Evolutionary conservation across 2,329 filamentous ascomycete genomes (phyloP).

Genomic region (Pseudocercospora cruenta): DNA sequence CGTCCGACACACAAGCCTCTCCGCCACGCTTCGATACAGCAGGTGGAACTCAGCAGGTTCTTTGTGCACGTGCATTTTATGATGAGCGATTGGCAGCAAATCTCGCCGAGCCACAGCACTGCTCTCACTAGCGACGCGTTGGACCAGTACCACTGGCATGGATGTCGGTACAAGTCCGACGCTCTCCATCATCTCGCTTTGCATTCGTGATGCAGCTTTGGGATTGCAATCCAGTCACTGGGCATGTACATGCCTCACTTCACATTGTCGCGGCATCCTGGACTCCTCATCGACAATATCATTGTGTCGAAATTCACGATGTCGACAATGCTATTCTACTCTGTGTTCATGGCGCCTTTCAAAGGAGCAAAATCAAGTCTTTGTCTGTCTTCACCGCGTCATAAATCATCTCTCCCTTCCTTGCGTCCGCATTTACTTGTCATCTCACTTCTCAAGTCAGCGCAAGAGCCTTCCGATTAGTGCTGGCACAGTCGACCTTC

Average conservation of each 20-base stretch:
- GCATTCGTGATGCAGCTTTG: too few relatives aligned
- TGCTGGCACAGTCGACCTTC: neutral
- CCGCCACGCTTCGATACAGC: neutral
- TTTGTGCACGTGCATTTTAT: neutral
- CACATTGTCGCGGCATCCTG: neutral
- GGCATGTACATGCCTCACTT: neutral
- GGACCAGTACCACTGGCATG: too few relatives aligned
- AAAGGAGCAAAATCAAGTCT: neutral
- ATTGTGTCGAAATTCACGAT: neutral
- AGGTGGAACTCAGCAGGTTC: neutral
- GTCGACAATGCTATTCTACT: neutral
- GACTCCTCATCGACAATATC: neutral
- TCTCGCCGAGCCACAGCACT: too few relatives aligned
- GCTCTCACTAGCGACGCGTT: too few relatives aligned
- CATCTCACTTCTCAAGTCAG: neutral
- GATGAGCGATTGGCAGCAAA: neutral
- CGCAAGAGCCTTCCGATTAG: neutral
- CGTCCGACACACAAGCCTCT: neutral
- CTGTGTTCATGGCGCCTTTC: neutral
- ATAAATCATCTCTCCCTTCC: neutral
- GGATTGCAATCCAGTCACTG: neutral
- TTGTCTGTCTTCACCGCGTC: neutral
- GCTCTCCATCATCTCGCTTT: neutral
- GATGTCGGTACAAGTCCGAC: neutral
- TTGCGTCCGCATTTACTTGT: neutral